Conservation (phyloP, 192 early-diverging fungal genomes). For the Umbelopsis vinacea region DNA sequence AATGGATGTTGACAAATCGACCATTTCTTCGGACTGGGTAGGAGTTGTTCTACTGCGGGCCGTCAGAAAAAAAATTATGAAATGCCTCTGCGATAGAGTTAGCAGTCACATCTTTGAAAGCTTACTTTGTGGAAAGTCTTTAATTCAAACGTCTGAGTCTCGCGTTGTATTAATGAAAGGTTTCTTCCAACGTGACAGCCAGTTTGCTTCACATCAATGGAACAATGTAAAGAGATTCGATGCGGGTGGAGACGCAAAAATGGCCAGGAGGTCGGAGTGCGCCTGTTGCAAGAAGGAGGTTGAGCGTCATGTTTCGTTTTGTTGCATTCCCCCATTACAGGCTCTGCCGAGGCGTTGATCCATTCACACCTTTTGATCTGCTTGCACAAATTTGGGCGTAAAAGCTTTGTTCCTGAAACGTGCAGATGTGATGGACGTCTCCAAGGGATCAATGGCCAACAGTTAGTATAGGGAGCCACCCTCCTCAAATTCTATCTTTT, state of each 20-base stretch:
- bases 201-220: too few species aligned
- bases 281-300: neutral
- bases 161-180: too few species aligned
- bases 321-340: neutral
- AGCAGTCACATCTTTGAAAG: too few species aligned
- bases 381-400: neutral
- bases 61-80: neutral
- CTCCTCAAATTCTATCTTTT: neutral
- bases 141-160: too few species aligned
- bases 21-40: constrained; percentile 24
- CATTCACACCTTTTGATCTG: neutral
- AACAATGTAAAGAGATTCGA: too few species aligned
- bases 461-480: neutral
- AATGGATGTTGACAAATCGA: constrained; percentile 41
- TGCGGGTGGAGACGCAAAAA: neutral
- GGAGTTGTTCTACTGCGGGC: neutral
- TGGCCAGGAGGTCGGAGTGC: constrained; percentile 8
- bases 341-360: neutral
- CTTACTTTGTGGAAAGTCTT: too few species aligned
- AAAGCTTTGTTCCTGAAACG: neutral
- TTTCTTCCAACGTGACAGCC: too few species aligned
- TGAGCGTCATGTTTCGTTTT: too few species aligned
- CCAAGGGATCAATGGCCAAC: neutral
- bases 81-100: neutral
- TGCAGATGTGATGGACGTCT: neutral